Evolutionary conservation across 768 basidiomycete genomes (phyloP), one percentile per base, ranked within the genome.

Genomic region (Butyriboletus loyo): DNA sequence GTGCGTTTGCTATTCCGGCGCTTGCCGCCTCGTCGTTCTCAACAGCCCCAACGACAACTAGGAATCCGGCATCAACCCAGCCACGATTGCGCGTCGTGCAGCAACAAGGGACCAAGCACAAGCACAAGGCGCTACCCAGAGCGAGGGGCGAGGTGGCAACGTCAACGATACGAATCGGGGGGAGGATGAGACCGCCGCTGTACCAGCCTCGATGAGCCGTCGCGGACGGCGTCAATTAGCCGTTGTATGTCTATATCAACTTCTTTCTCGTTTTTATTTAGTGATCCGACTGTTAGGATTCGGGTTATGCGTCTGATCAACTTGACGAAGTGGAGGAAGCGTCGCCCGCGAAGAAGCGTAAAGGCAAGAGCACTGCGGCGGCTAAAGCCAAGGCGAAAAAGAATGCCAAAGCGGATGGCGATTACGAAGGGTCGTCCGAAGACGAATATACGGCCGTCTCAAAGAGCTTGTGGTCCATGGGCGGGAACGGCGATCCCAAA

Each of bases 281-380:
- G 36, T 21, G 17, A 22, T 49, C 27, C 6, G 39, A 17, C 25
- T 50, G 15, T 13, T 50, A 64, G 62, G 34, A 57, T 10, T 49
- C 74, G 5, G 84, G 75, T 1, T 88, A 86, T 64, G 79, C 76
- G 25, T 92, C 92, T 0, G 90, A 93, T 53, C 79, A 90, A 40
- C 75, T 92, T 5, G 89, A 93, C 58, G 84, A 82, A 21, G 71
- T 74, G 1, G 81, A 80, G 37, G 68, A 72, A 31, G 50, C 52
- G 36, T 65, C 80, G 1, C 69, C 77, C 1, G 64, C 68, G 1
- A 85, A 82, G 66, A 87, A 84, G 61, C 77, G 81, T 17, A 87
- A 81, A 57, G 54, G 59, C 11, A 67, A 60, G 34, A 72, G 73
- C 2, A 60, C 60, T 0, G 76, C 74, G 32, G 76, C 68, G 8